Evolutionary conservation across 495 filamentous ascomycete genomes (phyloP), one percentile per base, ranked within the genome.

Genomic region (Diplogelasinospora grovesii): DNA sequence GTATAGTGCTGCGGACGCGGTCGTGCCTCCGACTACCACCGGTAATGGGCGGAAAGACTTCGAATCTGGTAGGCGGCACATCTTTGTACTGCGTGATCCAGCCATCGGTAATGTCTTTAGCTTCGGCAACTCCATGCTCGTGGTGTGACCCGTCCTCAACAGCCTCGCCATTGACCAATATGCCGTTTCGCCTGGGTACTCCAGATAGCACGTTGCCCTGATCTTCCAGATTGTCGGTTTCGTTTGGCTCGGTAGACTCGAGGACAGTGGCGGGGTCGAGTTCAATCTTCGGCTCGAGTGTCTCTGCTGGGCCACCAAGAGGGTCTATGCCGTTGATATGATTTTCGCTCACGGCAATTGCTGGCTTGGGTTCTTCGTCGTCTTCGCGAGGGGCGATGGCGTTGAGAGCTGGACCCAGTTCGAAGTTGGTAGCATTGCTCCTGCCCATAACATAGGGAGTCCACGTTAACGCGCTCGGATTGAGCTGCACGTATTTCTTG

Each of bases 391-490:
- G 87, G 2, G 89, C 92, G 34, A 98, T 84, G 0, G 89, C 85
- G 44, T 85, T 89, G 21, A 97, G 53, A n/a, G 83, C 77, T 32
- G 82, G 81, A 30, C 79, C 81, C 28, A 88, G 75, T 54, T 96
- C 85, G 57, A 90, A 89, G 45, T 86, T 83, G 0, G 79, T 81
- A n/a, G 82, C 77, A 38, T 86, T 89, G 54, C 77, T 82, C 37
- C 84, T 75, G 16, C 90, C 89, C 87, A 95, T 96, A 38, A 98
- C 78, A 60, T 92, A 98, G 9, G 93, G 92, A n/a, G 86, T 95
- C 92, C 92, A 98, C 3, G 89, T 80, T 25, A 98, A 72, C 8
- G 79, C 78, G 42, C 82, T 77, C 2, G 81, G 79, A 50, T 94
- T 89, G 25, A 98, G 77, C 45, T 79, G 85, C 11, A 93, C 80